These are phyloP conservation scores for Colletotrichum musae DNA, from an alignment of 2,329 filamentous ascomycete genomes.

Conservation along the genomic window DNA sequence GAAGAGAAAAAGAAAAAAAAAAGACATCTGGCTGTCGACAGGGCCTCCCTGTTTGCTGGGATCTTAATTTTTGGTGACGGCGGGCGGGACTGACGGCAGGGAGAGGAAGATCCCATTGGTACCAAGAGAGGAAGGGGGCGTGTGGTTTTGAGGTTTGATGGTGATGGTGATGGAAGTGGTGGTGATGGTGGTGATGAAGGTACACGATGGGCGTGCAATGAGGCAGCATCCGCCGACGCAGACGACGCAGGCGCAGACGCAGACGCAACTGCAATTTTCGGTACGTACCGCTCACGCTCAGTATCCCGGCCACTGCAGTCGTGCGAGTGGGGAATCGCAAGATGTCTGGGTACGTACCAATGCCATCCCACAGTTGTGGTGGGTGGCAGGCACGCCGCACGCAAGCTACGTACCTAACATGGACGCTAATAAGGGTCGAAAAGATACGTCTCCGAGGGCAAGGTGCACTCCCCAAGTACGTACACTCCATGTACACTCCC, in stretches of 20 bases:
- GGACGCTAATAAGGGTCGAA: no score
- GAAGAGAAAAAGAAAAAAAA: slow-evolving; percentile 9
- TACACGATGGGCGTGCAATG: slow-evolving; percentile 39
- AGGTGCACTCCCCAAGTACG: no score
- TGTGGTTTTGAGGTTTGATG: not conserved
- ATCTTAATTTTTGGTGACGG: slow-evolving; percentile 33
- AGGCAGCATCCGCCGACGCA: slow-evolving; percentile 19
- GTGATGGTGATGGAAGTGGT: slow-evolving; percentile 5
- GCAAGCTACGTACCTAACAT: no score
- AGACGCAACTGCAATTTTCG: slow-evolving; percentile 5
- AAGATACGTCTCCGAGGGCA: no score
- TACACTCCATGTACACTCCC: no score
- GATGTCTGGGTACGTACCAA: slow-evolving; percentile 10
- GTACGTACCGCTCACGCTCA: slow-evolving; percentile 6
- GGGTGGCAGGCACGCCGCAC: not conserved
- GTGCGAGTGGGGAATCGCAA: slow-evolving; percentile 27
- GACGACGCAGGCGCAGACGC: slow-evolving; percentile 10
- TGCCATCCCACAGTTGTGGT: not conserved
- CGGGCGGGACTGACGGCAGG: slow-evolving; percentile 34
- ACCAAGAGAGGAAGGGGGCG: slow-evolving; percentile 22
- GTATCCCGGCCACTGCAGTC: slow-evolving; percentile 17
- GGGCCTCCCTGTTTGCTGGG: slow-evolving; percentile 28
- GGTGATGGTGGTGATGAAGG: slow-evolving; percentile 24
- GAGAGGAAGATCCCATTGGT: slow-evolving; percentile 33
- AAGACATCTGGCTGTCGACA: slow-evolving; percentile 18